Conservation (phyloP, 23 red algal genomes). For the Agarophyton chilense region DNA sequence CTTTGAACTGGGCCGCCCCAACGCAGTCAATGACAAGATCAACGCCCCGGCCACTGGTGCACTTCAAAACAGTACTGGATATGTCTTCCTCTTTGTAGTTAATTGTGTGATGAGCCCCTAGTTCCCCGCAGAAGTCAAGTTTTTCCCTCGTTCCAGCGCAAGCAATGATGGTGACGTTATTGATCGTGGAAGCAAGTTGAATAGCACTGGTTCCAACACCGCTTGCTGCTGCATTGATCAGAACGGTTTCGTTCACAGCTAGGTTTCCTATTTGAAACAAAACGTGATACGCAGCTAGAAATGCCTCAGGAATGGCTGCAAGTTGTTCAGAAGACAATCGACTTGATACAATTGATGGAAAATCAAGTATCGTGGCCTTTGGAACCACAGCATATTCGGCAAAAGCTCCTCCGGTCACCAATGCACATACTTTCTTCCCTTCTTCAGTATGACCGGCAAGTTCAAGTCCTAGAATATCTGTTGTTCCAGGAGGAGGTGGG, state of each 20-base stretch:
- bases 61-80: slow-evolving; percentile 40
- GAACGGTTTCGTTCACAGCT: slow-evolving; percentile 62
- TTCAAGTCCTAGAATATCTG: slow-evolving; percentile 87
- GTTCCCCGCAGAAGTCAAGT: slow-evolving; percentile 54
- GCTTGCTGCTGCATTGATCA: slow-evolving; percentile 84
- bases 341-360: slow-evolving; percentile 32
- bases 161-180: slow-evolving; percentile 72
- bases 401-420: slow-evolving; percentile 86
- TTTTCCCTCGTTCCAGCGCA: slow-evolving; percentile 64
- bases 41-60: slow-evolving; percentile 56
- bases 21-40: slow-evolving; percentile 92
- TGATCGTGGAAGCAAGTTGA: slow-evolving; percentile 68
- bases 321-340: slow-evolving; percentile 49
- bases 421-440: slow-evolving; percentile 74
- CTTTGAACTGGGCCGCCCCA: slow-evolving; percentile 72
- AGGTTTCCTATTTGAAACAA: slow-evolving; percentile 64
- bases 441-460: slow-evolving; percentile 54
- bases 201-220: slow-evolving; percentile 86
- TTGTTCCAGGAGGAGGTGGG: slow-evolving; percentile 79
- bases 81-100: slow-evolving; percentile 47
- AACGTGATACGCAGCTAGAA: slow-evolving; percentile 85
- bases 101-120: slow-evolving; percentile 70
- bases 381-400: slow-evolving; percentile 73
- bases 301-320: slow-evolving; percentile 86
- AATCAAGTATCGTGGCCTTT: slow-evolving; percentile 31